Evolutionary conservation across 2,329 filamentous ascomycete genomes (phyloP), one percentile per base, ranked within the genome.

Genomic region (Alternaria solani): DNA sequence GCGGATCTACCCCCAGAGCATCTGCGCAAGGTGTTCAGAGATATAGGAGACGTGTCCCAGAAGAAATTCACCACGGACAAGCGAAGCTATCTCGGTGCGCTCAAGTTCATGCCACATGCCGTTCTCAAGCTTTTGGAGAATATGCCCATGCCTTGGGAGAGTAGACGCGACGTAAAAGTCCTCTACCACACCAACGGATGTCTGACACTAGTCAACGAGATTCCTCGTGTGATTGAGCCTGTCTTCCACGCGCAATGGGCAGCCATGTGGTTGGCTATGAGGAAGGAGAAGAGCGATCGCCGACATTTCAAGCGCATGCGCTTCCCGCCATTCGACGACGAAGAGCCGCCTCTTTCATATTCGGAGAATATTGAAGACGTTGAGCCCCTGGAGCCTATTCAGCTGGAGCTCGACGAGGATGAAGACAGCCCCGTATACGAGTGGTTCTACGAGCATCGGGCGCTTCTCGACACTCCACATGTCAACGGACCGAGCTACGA

Each of bases 141-240:
- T 74, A 99, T 99, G 95, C 95, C 95, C 4, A 99, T 99, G 95
- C 95, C 95, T 0, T 99, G 95, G 95, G 95, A 99, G 82, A 95
- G 93, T 58, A 89, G 93, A 26, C 88, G 94, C 64, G 95, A 99
- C 75, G 96, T 99, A 63, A 98, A 98, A 81, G 95, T 99, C 28
- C 85, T 99, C 12, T 99, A 99, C 79, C 95, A 99, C 76, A 94
- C 98, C 72, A 99, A 99, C 74, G 95, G 95, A 30, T 99, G 96
- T 75, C 81, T 99, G 80, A 99, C 95, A 2, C 82, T 99, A 57
- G 96, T 99, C 73, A 99, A 99, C 78, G 95, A 99, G 82, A 93
- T 90, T 7, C 95, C 96, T 14, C 88, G 96, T 71, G 96, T 99
- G 56, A 98, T 99, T 73, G 95, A 98, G 77, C 95, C 95, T 0